Evolutionary conservation across 768 basidiomycete species (phyloP).

Genomic region (Auricularia sp.): DNA sequence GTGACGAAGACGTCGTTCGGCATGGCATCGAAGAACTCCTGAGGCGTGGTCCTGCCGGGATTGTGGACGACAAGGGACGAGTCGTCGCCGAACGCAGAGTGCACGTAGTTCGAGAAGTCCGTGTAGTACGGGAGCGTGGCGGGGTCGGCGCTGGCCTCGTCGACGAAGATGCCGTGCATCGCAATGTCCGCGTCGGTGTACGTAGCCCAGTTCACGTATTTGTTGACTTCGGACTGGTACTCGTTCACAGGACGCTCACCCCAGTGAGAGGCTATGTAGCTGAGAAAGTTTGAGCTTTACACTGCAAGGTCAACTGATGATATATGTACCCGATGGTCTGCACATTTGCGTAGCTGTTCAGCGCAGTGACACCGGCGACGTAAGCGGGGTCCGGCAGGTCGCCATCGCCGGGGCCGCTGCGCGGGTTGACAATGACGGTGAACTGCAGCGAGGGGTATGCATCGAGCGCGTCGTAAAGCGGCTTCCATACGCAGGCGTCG

Average conservation of each 20-base stretch:
- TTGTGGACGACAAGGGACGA: background rate
- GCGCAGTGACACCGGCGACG: background rate
- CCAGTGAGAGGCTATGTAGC: background rate
- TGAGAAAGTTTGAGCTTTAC: background rate
- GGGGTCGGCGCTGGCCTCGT: background rate
- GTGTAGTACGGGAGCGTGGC: background rate
- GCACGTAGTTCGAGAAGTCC: background rate
- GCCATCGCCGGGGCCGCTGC: background rate
- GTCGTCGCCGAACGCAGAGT: background rate
- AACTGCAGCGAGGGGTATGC: background rate
- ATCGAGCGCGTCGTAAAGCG: background rate
- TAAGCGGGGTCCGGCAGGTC: background rate
- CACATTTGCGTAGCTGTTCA: background rate
- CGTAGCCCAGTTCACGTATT: background rate
- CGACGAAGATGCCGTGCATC: slow-evolving; percentile 1
- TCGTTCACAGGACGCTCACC: background rate
- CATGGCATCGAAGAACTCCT: background rate
- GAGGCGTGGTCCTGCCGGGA: background rate
- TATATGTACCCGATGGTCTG: background rate
- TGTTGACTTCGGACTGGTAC: background rate
- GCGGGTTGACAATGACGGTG: background rate
- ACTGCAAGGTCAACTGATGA: background rate
- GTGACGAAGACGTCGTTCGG: background rate
- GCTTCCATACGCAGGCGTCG: background rate
- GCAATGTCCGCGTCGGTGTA: background rate